phyloP scores from a whole-genome alignment of 2,329 filamentous ascomycete species.

The Proliferodiscus dingleyae region DNA sequence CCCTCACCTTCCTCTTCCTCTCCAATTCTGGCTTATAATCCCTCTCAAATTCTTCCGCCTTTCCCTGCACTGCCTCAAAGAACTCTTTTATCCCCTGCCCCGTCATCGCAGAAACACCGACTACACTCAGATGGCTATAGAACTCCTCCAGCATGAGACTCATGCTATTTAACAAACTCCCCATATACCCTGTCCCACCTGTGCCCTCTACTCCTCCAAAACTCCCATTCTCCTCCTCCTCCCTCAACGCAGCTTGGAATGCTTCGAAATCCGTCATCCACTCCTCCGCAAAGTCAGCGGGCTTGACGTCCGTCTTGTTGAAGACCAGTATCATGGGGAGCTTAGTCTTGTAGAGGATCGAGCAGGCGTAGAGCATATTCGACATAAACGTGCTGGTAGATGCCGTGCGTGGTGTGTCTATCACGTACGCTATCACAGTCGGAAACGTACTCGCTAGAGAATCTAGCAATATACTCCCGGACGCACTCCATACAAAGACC shows the following conservation, averaged over 20 bases:
- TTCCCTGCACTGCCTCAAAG: constrained; percentile 81
- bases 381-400: constrained; percentile 98
- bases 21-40: constrained; percentile 94
- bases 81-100: constrained; percentile 91
- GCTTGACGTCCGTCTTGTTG: constrained; percentile 97
- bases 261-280: constrained; percentile 99
- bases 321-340: constrained; percentile 98
- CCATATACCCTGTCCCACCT: constrained; percentile 91
- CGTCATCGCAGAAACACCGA: constrained; percentile 89
- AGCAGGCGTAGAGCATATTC: constrained; percentile 99
- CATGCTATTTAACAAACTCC: constrained; percentile 93
- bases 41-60: constrained; percentile 79
- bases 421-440: constrained; percentile 94
- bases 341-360: constrained; percentile 97
- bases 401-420: constrained; percentile 89
- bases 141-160: constrained; percentile 96
- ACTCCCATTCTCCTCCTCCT: constrained; percentile 73
- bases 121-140: constrained; percentile 87
- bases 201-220: constrained; percentile 66
- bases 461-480: constrained; percentile 87
- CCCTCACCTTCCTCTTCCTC: constrained; percentile 67
- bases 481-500: constrained; percentile 97
- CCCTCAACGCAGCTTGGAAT: constrained; percentile 79
- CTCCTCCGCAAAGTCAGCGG: constrained; percentile 86
- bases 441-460: constrained; percentile 91